Base-by-base conservation (phyloP, 371 early-diverging fungal genomes). In the Mucor mucedo region DNA sequence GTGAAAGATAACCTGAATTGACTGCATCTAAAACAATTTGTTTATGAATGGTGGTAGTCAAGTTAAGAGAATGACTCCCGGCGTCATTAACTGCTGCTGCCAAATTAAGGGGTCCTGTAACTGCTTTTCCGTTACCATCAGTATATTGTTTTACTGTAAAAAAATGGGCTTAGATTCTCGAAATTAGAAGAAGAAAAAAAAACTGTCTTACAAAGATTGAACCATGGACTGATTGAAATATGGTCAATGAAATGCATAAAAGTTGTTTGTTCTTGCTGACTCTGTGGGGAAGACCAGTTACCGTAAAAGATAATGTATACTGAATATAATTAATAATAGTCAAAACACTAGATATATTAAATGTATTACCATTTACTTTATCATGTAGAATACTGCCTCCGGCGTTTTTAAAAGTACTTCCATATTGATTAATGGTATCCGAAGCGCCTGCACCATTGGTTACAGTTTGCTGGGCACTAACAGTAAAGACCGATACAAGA, bases 231-330 rank as follows among this genome's bases (percentile, higher is more conserved):
- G 10, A 54, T 42, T 8, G 82, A 80, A 52, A 85, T 67, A 45
- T 73, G 73, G 41, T 73, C 73, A 42, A 80, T 40, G 64, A 85
- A 85, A 47, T 76, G 63, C 74, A 82, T 60, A 55, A 84, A 72
- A n/a, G 63, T 78, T 9, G 60, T 64, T 48, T 78, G 79, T 7
- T 82, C 77, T 44, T 64, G 60, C 21, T 64, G 61, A 38, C 66
- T 49, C 32, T 80, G 58, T 41, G 57, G 13, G 21, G 77, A 74
- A 21, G 66, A 59, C 84, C 84, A 83, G 32, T 76, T 64, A 38
- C 85, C 85, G 61, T 85, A 85, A 58, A 79, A 85, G 38, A 85
- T 76, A 41, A 81, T 58, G 60, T 82, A 82, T 4, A 73, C 83
- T 82, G 57, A 35, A 5, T 4, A 21, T 47, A 21, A 21, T 9